These are phyloP conservation scores for Dothideomycetes sp. DNA, from an alignment of 2,329 filamentous ascomycete genomes.

Conservation along the genomic window DNA sequence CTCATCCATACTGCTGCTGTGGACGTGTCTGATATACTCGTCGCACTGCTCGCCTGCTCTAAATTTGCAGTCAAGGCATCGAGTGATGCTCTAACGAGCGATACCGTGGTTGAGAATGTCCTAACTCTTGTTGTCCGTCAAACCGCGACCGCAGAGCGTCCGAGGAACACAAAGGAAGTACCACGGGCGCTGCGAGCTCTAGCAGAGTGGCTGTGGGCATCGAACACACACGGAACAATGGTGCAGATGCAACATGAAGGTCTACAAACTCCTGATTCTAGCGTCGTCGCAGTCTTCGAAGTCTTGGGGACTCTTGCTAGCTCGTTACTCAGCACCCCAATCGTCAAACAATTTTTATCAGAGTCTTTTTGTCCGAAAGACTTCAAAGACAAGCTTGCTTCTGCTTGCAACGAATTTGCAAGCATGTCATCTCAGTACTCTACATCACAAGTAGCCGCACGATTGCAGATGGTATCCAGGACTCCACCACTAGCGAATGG, in stretches of 20 bases:
- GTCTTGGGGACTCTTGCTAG: slow-evolving; percentile 24
- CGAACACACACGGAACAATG: slow-evolving; percentile 22
- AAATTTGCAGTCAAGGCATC: slow-evolving; percentile 11
- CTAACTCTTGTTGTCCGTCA: slow-evolving; percentile 23
- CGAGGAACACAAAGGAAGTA: slow-evolving; percentile 15
- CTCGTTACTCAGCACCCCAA: slow-evolving; percentile 21
- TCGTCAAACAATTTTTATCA: slow-evolving; percentile 7
- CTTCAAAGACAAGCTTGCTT: slow-evolving; percentile 21
- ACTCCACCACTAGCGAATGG: slow-evolving; percentile 54
- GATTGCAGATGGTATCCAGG: slow-evolving; percentile 22
- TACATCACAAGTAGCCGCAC: slow-evolving; percentile 23
- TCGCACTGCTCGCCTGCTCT: slow-evolving; percentile 23
- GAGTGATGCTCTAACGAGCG: slow-evolving; percentile 10
- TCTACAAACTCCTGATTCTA: slow-evolving; percentile 20
- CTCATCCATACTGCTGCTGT: slow-evolving; percentile 20
- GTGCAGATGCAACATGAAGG: slow-evolving; percentile 22
- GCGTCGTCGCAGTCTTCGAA: slow-evolving; percentile 23
- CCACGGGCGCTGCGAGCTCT: slow-evolving; percentile 20
- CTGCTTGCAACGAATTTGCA: slow-evolving; percentile 25
- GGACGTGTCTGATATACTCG: slow-evolving; percentile 21
- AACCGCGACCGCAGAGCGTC: slow-evolving; percentile 18
- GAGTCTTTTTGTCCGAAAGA: slow-evolving; percentile 10
- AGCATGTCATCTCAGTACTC: slow-evolving; percentile 26
- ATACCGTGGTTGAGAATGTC: slow-evolving; percentile 25
- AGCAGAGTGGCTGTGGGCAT: slow-evolving; percentile 22